Evolutionary conservation across 2,329 filamentous ascomycete genomes (phyloP).

Genomic region (Colletotrichum lindemuthianum): DNA sequence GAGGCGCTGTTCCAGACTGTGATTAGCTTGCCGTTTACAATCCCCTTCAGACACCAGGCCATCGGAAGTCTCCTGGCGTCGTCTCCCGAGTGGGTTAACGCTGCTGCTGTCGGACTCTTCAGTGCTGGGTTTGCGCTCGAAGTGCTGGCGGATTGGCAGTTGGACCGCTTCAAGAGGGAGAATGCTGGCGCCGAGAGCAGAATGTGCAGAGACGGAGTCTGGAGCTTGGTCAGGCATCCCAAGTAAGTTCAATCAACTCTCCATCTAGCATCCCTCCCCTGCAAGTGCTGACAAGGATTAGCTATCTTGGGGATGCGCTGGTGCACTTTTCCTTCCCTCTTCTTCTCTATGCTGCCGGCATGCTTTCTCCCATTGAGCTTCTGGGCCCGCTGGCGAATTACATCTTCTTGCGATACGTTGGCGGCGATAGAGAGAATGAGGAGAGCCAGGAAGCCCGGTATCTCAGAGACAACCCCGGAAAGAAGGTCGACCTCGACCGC

Average conservation of each 20-base stretch:
- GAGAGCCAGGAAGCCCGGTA: slow-evolving; percentile 62
- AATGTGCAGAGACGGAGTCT: slow-evolving; percentile 60
- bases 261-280: neutral
- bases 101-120: slow-evolving; percentile 63
- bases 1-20: slow-evolving; percentile 65
- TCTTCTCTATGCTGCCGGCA: slow-evolving; percentile 62
- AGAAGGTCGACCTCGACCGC: slow-evolving; percentile 61
- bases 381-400: slow-evolving; percentile 68
- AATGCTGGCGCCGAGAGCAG: slow-evolving; percentile 39
- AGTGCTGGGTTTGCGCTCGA: slow-evolving; percentile 65
- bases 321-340: slow-evolving; percentile 68
- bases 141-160: slow-evolving; percentile 64
- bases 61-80: slow-evolving; percentile 7
- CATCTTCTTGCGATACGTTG: slow-evolving; percentile 64
- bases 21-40: slow-evolving; percentile 65
- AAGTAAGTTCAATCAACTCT: slow-evolving; percentile 56
- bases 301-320: slow-evolving; percentile 68
- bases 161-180: slow-evolving; percentile 57
- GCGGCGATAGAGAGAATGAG: slow-evolving; percentile 66
- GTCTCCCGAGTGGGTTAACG: slow-evolving; percentile 41
- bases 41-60: slow-evolving; percentile 57
- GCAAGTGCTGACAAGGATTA: slow-evolving; percentile 40
- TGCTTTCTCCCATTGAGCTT: slow-evolving; percentile 63
- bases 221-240: slow-evolving; percentile 68
- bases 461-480: slow-evolving; percentile 56